These are phyloP conservation scores for Acanthochlamys bracteata DNA, from an alignment of 106 monocot genomes.

Conservation along the genomic window DNA sequence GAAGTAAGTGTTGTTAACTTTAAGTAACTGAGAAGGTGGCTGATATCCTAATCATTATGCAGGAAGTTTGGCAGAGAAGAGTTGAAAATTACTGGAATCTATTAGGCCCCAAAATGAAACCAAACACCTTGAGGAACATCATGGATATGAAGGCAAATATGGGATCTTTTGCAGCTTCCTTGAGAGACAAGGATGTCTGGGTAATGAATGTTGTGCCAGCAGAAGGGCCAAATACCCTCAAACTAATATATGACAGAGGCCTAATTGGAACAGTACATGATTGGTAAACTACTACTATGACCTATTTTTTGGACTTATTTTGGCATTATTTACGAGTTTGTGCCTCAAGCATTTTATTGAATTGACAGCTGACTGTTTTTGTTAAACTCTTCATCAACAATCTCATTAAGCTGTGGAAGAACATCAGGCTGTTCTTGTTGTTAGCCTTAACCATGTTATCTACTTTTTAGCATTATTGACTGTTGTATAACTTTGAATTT, in stretches of 20 bases:
- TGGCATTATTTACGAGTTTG: background rate
- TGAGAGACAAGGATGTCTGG: conserved; percentile 69
- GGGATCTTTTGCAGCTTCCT: conserved; percentile 80
- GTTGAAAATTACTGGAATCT: conserved; percentile 70
- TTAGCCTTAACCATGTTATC: no score
- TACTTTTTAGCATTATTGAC: no score
- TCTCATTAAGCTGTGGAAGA: no score
- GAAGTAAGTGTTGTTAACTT: background rate
- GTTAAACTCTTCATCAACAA: no score
- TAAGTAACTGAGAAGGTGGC: background rate
- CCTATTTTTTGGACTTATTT: background rate
- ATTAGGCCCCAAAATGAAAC: conserved; percentile 44
- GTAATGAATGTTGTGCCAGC: conserved; percentile 89
- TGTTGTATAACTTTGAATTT: background rate
- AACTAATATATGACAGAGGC: conserved; percentile 87
- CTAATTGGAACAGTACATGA: conserved; percentile 76
- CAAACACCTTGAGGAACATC: conserved; percentile 70
- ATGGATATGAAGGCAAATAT: conserved; percentile 94
- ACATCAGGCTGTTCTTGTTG: no score
- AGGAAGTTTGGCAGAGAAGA: conserved; percentile 77
- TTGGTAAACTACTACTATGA: conserved; percentile 42
- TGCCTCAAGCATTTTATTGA: background rate
- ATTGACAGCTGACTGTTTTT: no score
- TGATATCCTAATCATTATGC: conserved; percentile 9
- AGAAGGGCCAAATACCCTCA: conserved; percentile 56